Base-by-base conservation (phyloP, 2,329 filamentous ascomycete genomes). In the Aspergillus ochraceoroseus region DNA sequence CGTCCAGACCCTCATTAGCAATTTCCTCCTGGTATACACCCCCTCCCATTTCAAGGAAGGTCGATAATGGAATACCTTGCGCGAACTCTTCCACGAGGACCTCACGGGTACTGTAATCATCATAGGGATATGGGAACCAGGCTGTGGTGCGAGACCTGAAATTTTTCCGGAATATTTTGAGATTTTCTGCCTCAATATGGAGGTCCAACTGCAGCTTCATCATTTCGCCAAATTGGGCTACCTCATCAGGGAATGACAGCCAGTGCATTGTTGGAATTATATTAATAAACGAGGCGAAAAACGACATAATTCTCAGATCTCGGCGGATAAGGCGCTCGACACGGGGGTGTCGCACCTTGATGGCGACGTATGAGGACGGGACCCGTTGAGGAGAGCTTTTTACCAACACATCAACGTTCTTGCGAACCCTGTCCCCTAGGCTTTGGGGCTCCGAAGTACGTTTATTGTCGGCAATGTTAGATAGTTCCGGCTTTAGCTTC, bases 171-270 rank as follows among this genome's bases (percentile, higher is more conserved):
- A 98, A 96, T 9, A 83, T 80, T 14, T 82, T 63, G 2, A 98
- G 72, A 56, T 98, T 98, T 25, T 89, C 84, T 1, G 88, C 84
- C 64, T 98, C 92, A 46, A 96, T 96, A 37, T 92, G 83, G 23
- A 98, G 74, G 64, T 98, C 92, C 2, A 98, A 74, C 62, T 98
- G 92, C n/a, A 96, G 72, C 56, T 83, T 83, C 92, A 98, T 98
- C 92, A 98, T 98, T 60, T 94, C 85, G 15, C 89, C 90, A 58
- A 98, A 98, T 57, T 96, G 88, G 9, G 75, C 68, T 2, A 96
- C 92, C 62, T 98, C 92, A 53, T 95, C 90, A 0, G 92, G 92
- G 6, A 98, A 79, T 0, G 90, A 95, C 4, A 98, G 74, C 92
- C 92, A 98, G 65, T 96, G 87, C 59, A 98, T 92, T 0, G 89